A percentile compares a stretch with the other conserved stretches of the same genome.
These are phyloP conservation scores for Pezicula carpinea DNA, from an alignment of 2,329 filamentous ascomycete species.

Conservation along the genomic window DNA sequence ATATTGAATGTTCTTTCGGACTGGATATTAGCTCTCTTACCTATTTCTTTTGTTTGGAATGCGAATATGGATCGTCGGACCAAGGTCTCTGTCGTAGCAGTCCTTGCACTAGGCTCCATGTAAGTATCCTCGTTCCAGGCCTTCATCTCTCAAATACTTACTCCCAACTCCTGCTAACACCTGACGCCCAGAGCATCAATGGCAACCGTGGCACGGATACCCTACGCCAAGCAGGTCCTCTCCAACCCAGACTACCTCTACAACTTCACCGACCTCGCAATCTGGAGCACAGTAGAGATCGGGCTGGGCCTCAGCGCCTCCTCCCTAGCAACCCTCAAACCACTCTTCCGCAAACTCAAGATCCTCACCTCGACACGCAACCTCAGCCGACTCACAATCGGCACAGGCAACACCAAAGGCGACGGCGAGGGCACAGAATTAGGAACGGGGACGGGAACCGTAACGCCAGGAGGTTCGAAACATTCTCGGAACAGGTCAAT, in stretches of 20 bases:
- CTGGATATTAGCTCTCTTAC: conserved; percentile 33
- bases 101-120: conserved; percentile 29
- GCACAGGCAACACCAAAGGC: background rate
- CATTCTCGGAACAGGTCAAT: conserved; percentile 1
- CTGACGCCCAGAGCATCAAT: conserved; percentile 28
- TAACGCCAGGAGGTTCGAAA: too few species aligned
- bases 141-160: background rate
- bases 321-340: conserved; percentile 32
- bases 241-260: conserved; percentile 31
- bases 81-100: conserved; percentile 28
- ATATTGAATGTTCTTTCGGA: conserved; percentile 33
- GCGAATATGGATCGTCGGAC: conserved; percentile 31
- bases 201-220: conserved; percentile 34
- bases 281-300: conserved; percentile 35
- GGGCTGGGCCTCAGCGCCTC: conserved; percentile 32
- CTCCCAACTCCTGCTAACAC: background rate
- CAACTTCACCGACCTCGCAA: conserved; percentile 33
- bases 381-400: background rate
- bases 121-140: conserved; percentile 17
- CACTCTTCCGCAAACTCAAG: conserved; percentile 22
- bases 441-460: too few species aligned
- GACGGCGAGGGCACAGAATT: background rate
- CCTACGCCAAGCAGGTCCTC: conserved; percentile 31
- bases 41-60: conserved; percentile 33
- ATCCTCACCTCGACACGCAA: conserved; percentile 6